Conservation (phyloP, 257 asterid species). For the Nicotiana noctiflora region DNA sequence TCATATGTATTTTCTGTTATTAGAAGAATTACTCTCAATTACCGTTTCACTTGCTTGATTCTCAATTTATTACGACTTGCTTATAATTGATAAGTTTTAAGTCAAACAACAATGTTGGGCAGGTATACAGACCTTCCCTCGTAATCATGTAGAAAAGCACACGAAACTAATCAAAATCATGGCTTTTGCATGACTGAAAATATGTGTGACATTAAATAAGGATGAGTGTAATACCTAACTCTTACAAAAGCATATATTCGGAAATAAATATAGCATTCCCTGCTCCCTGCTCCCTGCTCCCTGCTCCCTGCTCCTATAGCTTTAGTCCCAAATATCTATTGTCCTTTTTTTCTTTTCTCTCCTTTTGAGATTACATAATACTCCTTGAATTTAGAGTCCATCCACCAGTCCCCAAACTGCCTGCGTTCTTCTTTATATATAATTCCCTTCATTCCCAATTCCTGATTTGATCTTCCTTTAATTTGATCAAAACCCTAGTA, state of each 20-base stretch:
- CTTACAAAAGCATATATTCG: not conserved
- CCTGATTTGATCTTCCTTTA: not conserved
- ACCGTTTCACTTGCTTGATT: too few relatives aligned
- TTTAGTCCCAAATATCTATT: not conserved
- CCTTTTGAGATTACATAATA: not conserved
- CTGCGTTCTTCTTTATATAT: not conserved
- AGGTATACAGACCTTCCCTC: too few relatives aligned
- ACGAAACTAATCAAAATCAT: too few relatives aligned
- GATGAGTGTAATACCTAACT: not conserved
- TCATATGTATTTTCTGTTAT: too few relatives aligned
- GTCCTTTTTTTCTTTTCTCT: not conserved
- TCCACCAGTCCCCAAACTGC: not conserved
- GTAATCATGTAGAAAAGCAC: too few relatives aligned
- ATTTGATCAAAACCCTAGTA: conserved; percentile 1
- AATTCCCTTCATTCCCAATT: not conserved
- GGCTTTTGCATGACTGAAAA: too few relatives aligned
- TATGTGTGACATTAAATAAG: too few relatives aligned
- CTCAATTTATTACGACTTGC: too few relatives aligned
- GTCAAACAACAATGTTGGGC: too few relatives aligned
- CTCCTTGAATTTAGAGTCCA: not conserved
- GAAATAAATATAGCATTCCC: not conserved
- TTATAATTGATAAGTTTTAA: too few relatives aligned
- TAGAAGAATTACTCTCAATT: too few relatives aligned
- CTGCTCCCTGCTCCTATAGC: not conserved
- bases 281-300: not conserved